A percentile compares a stretch with the other conserved stretches of the same genome.
phyloP scores from a whole-genome alignment of 768 basidiomycete genomes.

The Phlegmacium glaucopus region DNA sequence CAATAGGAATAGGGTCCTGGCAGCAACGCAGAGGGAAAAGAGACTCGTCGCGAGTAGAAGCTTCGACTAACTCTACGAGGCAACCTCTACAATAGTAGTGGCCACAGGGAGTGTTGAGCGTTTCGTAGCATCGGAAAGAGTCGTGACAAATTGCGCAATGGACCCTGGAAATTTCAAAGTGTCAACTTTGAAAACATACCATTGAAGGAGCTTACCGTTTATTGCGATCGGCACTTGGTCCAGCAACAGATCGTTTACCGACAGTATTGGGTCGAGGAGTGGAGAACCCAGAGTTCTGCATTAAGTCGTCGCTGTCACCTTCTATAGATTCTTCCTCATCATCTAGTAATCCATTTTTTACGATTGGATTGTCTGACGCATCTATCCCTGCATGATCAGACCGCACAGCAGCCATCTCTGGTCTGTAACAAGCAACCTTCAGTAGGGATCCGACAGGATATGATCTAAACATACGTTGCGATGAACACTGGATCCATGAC shows the following conservation, averaged over 20 bases:
- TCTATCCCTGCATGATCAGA: background rate
- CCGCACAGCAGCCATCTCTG: no score
- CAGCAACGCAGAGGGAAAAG: conserved; percentile 54
- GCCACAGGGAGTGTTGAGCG: conserved; percentile 39
- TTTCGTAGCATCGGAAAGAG: conserved; percentile 11
- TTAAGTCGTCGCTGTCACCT: background rate
- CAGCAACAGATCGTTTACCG: conserved; percentile 1
- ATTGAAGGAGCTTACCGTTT: conserved; percentile 4
- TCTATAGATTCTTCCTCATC: background rate
- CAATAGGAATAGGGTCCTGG: conserved; percentile 29
- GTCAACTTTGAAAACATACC: background rate
- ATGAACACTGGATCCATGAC: conserved; percentile 12
- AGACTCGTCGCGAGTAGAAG: conserved; percentile 45
- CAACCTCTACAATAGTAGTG: conserved; percentile 49
- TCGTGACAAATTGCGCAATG: conserved; percentile 44
- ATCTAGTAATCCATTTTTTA: background rate
- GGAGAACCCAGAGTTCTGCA: background rate
- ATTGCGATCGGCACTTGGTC: conserved; percentile 10
- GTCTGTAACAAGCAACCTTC: no score
- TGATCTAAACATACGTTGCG: conserved; percentile 3
- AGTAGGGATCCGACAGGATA: background rate
- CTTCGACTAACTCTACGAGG: conserved; percentile 34
- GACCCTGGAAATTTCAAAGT: conserved; percentile 16
- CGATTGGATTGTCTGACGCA: background rate
- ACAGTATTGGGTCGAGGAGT: background rate